These are phyloP conservation scores for Selenicereus undatus DNA, from an alignment of 148 eudicot species.

Conservation along the genomic window DNA sequence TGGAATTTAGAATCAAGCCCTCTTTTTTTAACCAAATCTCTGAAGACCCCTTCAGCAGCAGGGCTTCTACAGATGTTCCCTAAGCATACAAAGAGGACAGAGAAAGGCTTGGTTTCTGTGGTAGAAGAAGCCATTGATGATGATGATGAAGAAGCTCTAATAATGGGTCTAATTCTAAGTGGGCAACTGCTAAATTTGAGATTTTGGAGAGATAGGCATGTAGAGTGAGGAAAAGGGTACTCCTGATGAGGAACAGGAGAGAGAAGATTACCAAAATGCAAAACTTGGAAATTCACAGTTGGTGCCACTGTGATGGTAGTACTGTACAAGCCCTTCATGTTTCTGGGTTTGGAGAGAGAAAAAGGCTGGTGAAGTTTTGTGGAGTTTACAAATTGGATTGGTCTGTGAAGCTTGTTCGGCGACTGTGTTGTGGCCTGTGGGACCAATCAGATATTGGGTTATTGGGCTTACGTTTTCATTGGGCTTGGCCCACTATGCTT, in stretches of 20 bases:
- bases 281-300: conserved; percentile 13
- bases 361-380: neutral
- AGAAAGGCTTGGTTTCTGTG: conserved; percentile 46
- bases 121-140: conserved; percentile 54
- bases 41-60: conserved; percentile 96
- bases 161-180: conserved; percentile 19
- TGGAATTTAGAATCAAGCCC: conserved; percentile 62
- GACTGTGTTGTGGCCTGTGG: conserved; percentile 5
- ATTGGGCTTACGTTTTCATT: neutral
- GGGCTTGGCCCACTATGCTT: neutral
- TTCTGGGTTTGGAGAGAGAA: conserved; percentile 2
- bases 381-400: conserved; percentile 8
- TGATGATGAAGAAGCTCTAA: conserved; percentile 6
- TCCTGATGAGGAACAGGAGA: neutral
- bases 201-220: conserved; percentile 14
- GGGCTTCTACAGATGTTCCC: conserved; percentile 97
- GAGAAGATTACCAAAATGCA: conserved; percentile 9
- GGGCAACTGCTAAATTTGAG: conserved; percentile 8
- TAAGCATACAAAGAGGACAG: conserved; percentile 85
- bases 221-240: conserved; percentile 12
- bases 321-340: conserved; percentile 21
- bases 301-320: conserved; percentile 1
- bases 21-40: conserved; percentile 58
- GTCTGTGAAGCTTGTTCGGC: neutral
- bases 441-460: conserved; percentile 12